Base-by-base conservation (phyloP, 164 flowering plant species). In the Cinnamomum chago region DNA sequence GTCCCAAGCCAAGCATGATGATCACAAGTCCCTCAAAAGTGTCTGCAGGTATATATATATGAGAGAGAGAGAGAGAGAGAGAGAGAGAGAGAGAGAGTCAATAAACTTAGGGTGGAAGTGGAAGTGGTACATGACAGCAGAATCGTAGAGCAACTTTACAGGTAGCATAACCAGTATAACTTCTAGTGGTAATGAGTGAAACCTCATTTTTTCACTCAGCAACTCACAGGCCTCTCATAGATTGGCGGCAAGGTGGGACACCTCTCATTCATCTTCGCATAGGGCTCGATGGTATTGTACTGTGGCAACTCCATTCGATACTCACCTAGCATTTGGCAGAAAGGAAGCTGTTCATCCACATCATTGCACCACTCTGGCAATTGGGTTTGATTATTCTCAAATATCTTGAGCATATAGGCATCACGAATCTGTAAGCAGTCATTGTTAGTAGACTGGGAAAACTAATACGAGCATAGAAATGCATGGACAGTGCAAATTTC, bases 281-380 rank as follows among this genome's bases (percentile, higher is more conserved):
- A 96, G 20, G 97, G 98, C 76, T 90, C 92, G 27, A 96, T 47
- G 33, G 95, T 87, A 85, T 91, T 96, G 74, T 92, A 96, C 17
- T 78, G 82, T 5, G 99, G 99, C 79, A 96, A 77, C 72, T 96
- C 98, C 99, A 96, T 96, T 65, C 83, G 80, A 76, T 94, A 96
- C 82, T 91, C 90, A 0, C 99, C 99, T n/a, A 92, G 90, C 67
- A 96, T 91, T 83, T 96, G 99, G 85, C 99, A 96, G 83, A 94
- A 94, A 1, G 90, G 92, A 35, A 88, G 86, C 79, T 72, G 24
- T 9, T 82, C 87, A 27, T 81, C 81, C 68, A 79, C 84, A 52
- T 80, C 78, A 75, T 86, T 84, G 78, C 99, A 96, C 99, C 99
- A 96, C 66, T 78, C 82, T 33, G 98, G 98, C 71, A 96, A 81